Evolutionary conservation across 2,329 filamentous ascomycete species (phyloP).

Genomic region (Colletotrichum aenigma): DNA sequence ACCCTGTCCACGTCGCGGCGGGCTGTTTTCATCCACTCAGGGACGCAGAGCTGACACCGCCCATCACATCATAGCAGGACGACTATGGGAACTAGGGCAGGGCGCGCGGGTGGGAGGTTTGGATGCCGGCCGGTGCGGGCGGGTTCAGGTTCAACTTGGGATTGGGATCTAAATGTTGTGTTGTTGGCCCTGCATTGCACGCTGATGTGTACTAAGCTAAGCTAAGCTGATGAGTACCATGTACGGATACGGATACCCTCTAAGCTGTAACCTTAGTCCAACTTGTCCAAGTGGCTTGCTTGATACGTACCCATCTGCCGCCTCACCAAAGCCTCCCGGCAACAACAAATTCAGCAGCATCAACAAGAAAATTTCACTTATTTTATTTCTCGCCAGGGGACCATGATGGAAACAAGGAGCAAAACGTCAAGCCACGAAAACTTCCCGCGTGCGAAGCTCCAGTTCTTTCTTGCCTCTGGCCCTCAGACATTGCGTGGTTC

Average conservation of each 20-base stretch:
- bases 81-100: neutral
- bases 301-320: neutral
- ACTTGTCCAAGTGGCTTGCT: neutral
- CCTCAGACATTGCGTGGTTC: slow-evolving; percentile 7
- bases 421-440: slow-evolving; percentile 1
- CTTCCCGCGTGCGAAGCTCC: neutral
- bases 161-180: neutral
- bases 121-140: neutral
- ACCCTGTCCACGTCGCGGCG: slow-evolving; percentile 12
- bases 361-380: neutral
- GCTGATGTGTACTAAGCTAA: no score
- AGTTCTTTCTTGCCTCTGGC: slow-evolving; percentile 2
- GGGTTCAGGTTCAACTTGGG: neutral
- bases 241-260: neutral
- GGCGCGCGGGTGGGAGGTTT: neutral
- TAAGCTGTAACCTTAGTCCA: neutral
- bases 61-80: slow-evolving; percentile 1
- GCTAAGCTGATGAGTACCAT: neutral
- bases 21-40: slow-evolving; percentile 14
- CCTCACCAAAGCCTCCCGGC: neutral
- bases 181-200: neutral
- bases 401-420: neutral
- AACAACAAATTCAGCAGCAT: neutral
- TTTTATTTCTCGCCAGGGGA: neutral
- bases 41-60: slow-evolving; percentile 12